Conservation (phyloP, 2,329 filamentous ascomycete genomes). For the Pyrenophora tritici-repentis region DNA sequence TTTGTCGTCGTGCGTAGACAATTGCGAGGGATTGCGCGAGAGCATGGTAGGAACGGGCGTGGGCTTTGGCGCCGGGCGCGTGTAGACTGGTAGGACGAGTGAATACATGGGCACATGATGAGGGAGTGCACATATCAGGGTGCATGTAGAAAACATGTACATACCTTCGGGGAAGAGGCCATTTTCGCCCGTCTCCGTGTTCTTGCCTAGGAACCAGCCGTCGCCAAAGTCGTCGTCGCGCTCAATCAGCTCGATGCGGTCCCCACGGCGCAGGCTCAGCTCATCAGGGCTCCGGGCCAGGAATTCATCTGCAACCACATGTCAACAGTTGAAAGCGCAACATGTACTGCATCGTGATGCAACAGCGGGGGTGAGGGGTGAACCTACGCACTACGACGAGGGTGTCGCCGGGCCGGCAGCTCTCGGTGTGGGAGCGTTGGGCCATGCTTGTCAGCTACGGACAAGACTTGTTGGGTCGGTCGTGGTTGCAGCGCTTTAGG, state of each 20-base stretch:
- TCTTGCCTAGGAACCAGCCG: constrained; percentile 80
- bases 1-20: constrained; percentile 19
- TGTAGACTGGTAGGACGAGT: constrained; percentile 59
- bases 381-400: constrained; percentile 74
- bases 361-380: neutral
- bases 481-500: constrained; percentile 5
- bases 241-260: constrained; percentile 81
- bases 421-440: constrained; percentile 46
- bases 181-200: constrained; percentile 72
- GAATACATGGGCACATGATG: neutral
- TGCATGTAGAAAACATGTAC: constrained; percentile 26
- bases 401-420: constrained; percentile 67
- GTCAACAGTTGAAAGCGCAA: too few relatives aligned
- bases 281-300: constrained; percentile 90
- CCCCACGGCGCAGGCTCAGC: constrained; percentile 82
- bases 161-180: constrained; percentile 84
- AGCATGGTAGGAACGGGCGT: constrained; percentile 36
- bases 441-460: constrained; percentile 32
- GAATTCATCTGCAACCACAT: constrained; percentile 90
- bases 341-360: neutral
- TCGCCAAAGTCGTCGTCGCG: constrained; percentile 88
- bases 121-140: too few relatives aligned
- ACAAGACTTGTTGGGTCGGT: constrained; percentile 5
- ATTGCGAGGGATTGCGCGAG: constrained; percentile 37
- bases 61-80: constrained; percentile 60